Conservation (phyloP, 768 basidiomycete species). For the Postia placenta region DNA sequence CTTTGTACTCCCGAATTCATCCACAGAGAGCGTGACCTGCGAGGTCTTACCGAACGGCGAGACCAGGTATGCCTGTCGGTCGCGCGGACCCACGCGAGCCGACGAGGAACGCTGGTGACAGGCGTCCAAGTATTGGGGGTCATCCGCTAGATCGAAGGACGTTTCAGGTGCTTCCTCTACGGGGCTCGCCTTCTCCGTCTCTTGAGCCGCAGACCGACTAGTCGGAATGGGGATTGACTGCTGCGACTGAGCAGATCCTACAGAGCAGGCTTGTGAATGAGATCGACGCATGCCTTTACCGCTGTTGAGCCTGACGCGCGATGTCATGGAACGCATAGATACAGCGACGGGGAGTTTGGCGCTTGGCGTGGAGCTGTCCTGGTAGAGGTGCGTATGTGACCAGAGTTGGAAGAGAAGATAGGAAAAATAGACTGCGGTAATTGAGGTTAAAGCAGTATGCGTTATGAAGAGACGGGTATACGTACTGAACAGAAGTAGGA, state of each 20-base stretch:
- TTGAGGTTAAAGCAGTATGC: no score
- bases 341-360: constrained; percentile 12
- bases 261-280: constrained; percentile 2
- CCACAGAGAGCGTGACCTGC: constrained; percentile 9
- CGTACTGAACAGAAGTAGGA: constrained; percentile 74
- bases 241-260: constrained; percentile 6
- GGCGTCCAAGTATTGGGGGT: neutral
- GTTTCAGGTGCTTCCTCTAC: constrained; percentile 15
- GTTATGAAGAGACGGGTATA: constrained; percentile 4
- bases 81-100: neutral
- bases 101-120: neutral
- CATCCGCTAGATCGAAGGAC: constrained; percentile 4
- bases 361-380: constrained; percentile 25
- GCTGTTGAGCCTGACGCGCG: constrained; percentile 14
- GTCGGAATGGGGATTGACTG: constrained; percentile 2
- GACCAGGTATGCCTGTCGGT: constrained; percentile 4
- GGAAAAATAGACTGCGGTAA: constrained; percentile 52
- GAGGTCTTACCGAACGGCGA: constrained; percentile 12
- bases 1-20: constrained; percentile 1
- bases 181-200: constrained; percentile 5
- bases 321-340: constrained; percentile 12
- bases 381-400: constrained; percentile 71
- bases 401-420: constrained; percentile 78
- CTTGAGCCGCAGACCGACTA: neutral
- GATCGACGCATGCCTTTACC: constrained; percentile 4